A percentile compares a stretch with the other conserved stretches of the same genome.
phyloP scores from a whole-genome alignment of 2,329 filamentous ascomycete species.

The Neocucurbitaria cava region DNA sequence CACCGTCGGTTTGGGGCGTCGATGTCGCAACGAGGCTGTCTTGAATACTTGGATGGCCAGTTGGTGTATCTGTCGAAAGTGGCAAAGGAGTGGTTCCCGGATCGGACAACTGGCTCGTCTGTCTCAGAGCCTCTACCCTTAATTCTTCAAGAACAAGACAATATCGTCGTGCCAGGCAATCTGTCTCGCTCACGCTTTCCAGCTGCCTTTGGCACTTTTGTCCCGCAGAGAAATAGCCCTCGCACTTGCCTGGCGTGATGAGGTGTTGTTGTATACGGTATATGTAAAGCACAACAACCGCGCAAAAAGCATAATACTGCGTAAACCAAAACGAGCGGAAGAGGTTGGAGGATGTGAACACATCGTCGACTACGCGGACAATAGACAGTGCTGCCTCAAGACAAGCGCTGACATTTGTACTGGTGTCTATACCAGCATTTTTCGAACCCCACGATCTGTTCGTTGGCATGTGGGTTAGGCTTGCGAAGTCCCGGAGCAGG shows the following conservation, averaged over 20 bases:
- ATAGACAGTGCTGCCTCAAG: slow-evolving; percentile 57
- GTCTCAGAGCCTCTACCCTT: slow-evolving; percentile 50
- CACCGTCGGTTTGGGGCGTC: slow-evolving; percentile 19
- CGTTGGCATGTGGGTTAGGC: slow-evolving; percentile 39
- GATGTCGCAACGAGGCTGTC: slow-evolving; percentile 5
- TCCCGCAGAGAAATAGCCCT: slow-evolving; percentile 53
- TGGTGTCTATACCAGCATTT: slow-evolving; percentile 22
- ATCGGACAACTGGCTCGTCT: slow-evolving; percentile 22
- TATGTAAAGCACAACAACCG: slow-evolving; percentile 62
- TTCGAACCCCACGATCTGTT: slow-evolving; percentile 20
- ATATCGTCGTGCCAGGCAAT: slow-evolving; percentile 54
- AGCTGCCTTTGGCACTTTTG: slow-evolving; percentile 52
- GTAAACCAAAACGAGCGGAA: slow-evolving; percentile 62
- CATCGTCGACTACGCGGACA: slow-evolving; percentile 54
- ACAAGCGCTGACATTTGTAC: slow-evolving; percentile 53
- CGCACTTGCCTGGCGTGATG: slow-evolving; percentile 56
- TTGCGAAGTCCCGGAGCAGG: slow-evolving; percentile 55
- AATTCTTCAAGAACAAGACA: slow-evolving; percentile 62
- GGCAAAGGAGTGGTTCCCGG: not conserved
- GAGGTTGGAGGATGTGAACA: slow-evolving; percentile 50
- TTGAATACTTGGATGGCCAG: not conserved
- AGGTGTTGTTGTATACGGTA: slow-evolving; percentile 60
- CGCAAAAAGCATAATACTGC: slow-evolving; percentile 62
- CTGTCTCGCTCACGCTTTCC: slow-evolving; percentile 37
- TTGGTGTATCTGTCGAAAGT: not conserved